These are phyloP conservation scores for Ophiostoma fasciatum DNA, from an alignment of 2,329 filamentous ascomycete species.

Conservation along the genomic window DNA sequence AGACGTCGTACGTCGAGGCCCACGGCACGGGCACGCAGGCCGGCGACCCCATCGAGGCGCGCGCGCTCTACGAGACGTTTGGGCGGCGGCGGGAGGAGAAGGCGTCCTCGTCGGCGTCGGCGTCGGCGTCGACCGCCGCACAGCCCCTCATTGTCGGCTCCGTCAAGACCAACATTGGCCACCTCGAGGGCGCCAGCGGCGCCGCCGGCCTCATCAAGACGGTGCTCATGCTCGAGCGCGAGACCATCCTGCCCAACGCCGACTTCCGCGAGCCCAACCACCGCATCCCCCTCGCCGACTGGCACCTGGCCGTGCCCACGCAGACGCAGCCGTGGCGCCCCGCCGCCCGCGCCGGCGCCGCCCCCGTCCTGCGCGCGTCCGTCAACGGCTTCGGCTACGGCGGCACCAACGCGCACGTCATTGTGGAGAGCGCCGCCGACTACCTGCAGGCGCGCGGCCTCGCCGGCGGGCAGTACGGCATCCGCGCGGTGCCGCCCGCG, in stretches of 20 bases:
- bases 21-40: slow-evolving; percentile 23
- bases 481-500: no score
- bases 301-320: slow-evolving; percentile 21
- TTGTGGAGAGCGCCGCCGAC: slow-evolving; percentile 21
- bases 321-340: slow-evolving; percentile 19
- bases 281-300: slow-evolving; percentile 28
- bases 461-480: background rate
- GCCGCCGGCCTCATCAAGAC: slow-evolving; percentile 29
- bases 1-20: slow-evolving; percentile 22
- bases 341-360: background rate
- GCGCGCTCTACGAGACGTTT: slow-evolving; percentile 20
- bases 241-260: slow-evolving; percentile 20
- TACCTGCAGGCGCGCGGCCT: slow-evolving; percentile 1
- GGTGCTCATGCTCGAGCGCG: slow-evolving; percentile 23
- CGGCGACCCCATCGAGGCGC: slow-evolving; percentile 21
- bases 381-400: slow-evolving; percentile 33
- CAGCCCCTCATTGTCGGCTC: slow-evolving; percentile 18
- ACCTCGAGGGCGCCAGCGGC: slow-evolving; percentile 31
- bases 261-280: slow-evolving; percentile 30
- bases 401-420: slow-evolving; percentile 15
- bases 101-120: no score
- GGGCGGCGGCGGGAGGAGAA: no score
- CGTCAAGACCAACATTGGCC: slow-evolving; percentile 28
- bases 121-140: background rate
- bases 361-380: slow-evolving; percentile 18